Evolutionary conservation across 495 filamentous ascomycete species (phyloP), one percentile per base, ranked within the genome.

Genomic region (Lophiotrema nucula): DNA sequence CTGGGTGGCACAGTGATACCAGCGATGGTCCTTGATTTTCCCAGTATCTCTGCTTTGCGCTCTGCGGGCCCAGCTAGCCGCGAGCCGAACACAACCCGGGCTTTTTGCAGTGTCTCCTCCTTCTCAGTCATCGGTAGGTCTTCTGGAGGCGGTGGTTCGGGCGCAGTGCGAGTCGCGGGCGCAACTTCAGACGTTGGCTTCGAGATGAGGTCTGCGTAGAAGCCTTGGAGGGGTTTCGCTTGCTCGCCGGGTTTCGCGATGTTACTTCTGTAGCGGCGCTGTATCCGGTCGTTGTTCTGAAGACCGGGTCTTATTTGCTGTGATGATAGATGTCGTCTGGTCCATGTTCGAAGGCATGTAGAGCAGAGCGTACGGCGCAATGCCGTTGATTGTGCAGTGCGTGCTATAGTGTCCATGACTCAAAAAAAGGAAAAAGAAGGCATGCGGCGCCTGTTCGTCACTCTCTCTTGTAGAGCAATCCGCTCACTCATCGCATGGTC

Each of bases 1-100:
- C 81, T 78, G 16, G 90, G 90, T 11, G 91, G 92, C 3, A 96
- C 87, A 53, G 81, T 75, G 11, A 96, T 81, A 24, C 92, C 92
- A 12, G 90, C 90, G 60, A 96, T 74, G 15, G 82, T 77, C 39
- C 77, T 80, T 65, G 74, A 81, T 39, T 77, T 73, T 56, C 79
- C 73, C 66, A 82, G 66, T 57, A 83, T 80, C 62, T 88, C 75
- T 63, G 81, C 71, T 62, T 81, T 73, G 59, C 86, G 77, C 67
- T 86, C 75, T 67, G 82, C 81, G 59, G 88, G 81, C 49, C 86
- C 88, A 38, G 85, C 85, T 57, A 92, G 78, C 27, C 81, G 83
- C 19, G 85, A 85, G 26, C 88, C 87, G 69, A 96, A 95, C 55
- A 93, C 77, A 69, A 92, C 80, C 53, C 83, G 72, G 60, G 84